Evolutionary conservation across 495 filamentous ascomycete genomes (phyloP).

Genomic region (Clavariopsis aquatica): DNA sequence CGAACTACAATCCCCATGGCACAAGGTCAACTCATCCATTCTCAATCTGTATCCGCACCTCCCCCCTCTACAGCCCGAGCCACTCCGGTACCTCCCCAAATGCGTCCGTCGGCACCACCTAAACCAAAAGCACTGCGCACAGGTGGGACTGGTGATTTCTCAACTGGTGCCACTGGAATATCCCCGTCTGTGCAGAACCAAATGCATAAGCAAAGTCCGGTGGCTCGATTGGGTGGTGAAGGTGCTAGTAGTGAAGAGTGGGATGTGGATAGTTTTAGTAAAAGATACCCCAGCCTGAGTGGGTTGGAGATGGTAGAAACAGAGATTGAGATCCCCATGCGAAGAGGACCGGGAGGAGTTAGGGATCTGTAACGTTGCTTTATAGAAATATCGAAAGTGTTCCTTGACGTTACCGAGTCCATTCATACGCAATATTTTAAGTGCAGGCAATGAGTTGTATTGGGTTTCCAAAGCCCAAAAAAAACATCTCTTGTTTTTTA

Average conservation of each 20-base stretch:
- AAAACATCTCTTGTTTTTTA: too few relatives aligned
- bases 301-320: constrained; percentile 83
- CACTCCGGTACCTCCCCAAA: constrained; percentile 2
- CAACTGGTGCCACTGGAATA: constrained; percentile 13
- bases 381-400: too few relatives aligned
- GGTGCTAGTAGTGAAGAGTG: constrained; percentile 57
- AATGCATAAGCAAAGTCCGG: not conserved
- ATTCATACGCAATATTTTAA: too few relatives aligned
- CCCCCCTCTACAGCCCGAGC: constrained; percentile 8
- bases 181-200: constrained; percentile 21
- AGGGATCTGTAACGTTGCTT: constrained; percentile 5
- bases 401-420: too few relatives aligned
- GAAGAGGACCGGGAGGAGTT: not conserved
- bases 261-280: constrained; percentile 70
- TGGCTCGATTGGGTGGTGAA: not conserved
- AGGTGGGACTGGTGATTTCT: constrained; percentile 40
- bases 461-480: too few relatives aligned
- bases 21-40: constrained; percentile 4
- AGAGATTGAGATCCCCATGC: constrained; percentile 46
- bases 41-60: constrained; percentile 27
- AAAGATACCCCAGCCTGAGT: constrained; percentile 76
- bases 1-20: constrained; percentile 5
- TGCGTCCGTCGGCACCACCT: constrained; percentile 55
- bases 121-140: constrained; percentile 63
- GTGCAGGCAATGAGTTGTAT: too few relatives aligned